A percentile compares a stretch with the other conserved stretches of the same genome.
Conservation (phyloP, 768 basidiomycete genomes). For the Termitomyces bulborhizus region DNA sequence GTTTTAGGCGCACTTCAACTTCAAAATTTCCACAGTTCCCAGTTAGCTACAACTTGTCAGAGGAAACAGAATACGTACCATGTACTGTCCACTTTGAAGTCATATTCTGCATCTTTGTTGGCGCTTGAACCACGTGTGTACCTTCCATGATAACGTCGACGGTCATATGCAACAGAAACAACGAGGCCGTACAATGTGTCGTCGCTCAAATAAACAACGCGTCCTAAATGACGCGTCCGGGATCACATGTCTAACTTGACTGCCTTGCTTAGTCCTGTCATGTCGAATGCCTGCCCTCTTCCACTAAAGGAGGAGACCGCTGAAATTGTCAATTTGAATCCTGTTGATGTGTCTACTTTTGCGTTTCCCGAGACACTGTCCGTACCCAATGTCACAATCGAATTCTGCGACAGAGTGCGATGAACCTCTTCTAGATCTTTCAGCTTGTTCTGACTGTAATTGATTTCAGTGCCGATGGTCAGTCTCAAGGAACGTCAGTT, state of each 20-base stretch:
- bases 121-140: slow-evolving; percentile 2
- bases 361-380: slow-evolving; percentile 41
- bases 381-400: slow-evolving; percentile 63
- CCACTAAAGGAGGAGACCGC: slow-evolving; percentile 1
- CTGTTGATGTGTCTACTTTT: slow-evolving; percentile 47
- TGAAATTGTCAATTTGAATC: background rate
- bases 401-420: slow-evolving; percentile 88
- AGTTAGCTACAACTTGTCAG: background rate
- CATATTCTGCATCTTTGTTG: background rate
- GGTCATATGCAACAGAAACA: slow-evolving; percentile 2
- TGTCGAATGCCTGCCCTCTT: slow-evolving; percentile 1
- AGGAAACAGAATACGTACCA: slow-evolving; percentile 22
- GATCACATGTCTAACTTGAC: slow-evolving; percentile 24
- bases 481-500: slow-evolving; percentile 13
- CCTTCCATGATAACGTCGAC: slow-evolving; percentile 12
- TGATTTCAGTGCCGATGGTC: slow-evolving; percentile 72
- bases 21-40: background rate
- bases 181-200: background rate
- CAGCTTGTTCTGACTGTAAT: background rate
- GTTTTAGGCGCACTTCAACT: slow-evolving; percentile 83
- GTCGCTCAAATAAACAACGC: slow-evolving; percentile 37
- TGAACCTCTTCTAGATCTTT: slow-evolving; percentile 22
- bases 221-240: slow-evolving; percentile 21
- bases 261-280: background rate
- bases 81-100: slow-evolving; percentile 57